Evolutionary conservation across 2,329 filamentous ascomycete species (phyloP), one percentile per base, ranked within the genome.

Genomic region (Harringtonia aguacate): DNA sequence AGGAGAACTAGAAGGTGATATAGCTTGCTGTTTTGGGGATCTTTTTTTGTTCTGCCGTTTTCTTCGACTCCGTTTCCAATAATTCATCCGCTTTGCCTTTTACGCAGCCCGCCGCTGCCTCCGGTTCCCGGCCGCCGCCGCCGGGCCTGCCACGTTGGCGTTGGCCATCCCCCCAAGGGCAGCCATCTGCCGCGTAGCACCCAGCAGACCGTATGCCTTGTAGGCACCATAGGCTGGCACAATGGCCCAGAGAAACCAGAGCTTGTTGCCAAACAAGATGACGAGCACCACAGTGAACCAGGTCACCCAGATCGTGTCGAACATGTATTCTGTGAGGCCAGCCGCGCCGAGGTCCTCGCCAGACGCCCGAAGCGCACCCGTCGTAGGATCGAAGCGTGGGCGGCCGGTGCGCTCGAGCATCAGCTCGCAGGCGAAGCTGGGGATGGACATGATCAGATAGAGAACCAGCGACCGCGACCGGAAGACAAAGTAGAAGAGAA

Each of bases 261-360:
- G 85, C 67, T 82, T 82, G 60, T 95, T 88, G 4, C 92, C 92
- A 39, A 90, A 75, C 24, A 94, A 50, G 15, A 83, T 73, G 14
- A 82, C 88, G n/a, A 83, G 62, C 9, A 81, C 64, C 34, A 86
- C 68, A 43, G 81, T 84, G 12, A 77, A 80, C 81, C 89, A 95
- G 0, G 88, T 95, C 67, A 94, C 87, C 77, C 95, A 97, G 43
- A 95, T 70, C 40, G 95, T 77, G 65, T 98, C 92, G 75, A 94
- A 98, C 84, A 97, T 86, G 70, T 94, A 97, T 66, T 95, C 92
- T 12, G 90, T 97, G 68, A 98, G 67, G 5, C 92, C 92, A 29
- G 82, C 75, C 10, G 87, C 86, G 43, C 84, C 79, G 41, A 98
- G 76, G 61, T 98, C 92, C 60, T 97, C 89, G 36, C 92, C 90